A percentile compares a stretch with the other conserved stretches of the same genome.
These are phyloP conservation scores for Phytophthora agathidicida DNA, from an alignment of 352 stramenopile species.

Conservation along the genomic window DNA sequence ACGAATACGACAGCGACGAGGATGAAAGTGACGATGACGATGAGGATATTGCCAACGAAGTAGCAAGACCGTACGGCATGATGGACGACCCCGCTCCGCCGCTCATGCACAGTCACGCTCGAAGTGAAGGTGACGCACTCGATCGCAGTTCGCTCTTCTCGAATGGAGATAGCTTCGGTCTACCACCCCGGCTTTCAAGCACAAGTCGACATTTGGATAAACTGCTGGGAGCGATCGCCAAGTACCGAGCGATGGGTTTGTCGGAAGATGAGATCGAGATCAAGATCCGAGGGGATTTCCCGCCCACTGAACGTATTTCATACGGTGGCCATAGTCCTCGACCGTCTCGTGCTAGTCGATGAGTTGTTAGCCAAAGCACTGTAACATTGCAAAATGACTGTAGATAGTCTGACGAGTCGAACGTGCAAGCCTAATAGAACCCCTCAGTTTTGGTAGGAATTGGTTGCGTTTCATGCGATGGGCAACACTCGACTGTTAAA, in stretches of 20 bases:
- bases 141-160: conserved; percentile 58
- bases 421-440: conserved; percentile 28
- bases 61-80: conserved; percentile 59
- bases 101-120: conserved; percentile 26
- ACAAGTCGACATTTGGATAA: conserved; percentile 66
- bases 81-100: conserved; percentile 38
- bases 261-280: conserved; percentile 72
- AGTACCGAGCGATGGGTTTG: conserved; percentile 60
- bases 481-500: no score
- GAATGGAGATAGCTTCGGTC: conserved; percentile 56
- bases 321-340: conserved; percentile 14
- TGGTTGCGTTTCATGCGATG: not conserved
- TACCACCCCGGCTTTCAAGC: conserved; percentile 63
- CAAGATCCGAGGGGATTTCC: conserved; percentile 71
- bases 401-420: conserved; percentile 31
- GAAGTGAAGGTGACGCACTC: conserved; percentile 31
- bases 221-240: conserved; percentile 65
- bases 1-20: conserved; percentile 51
- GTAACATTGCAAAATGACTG: conserved; percentile 37
- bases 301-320: conserved; percentile 50
- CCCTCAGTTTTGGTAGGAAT: conserved; percentile 23
- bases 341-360: conserved; percentile 28
- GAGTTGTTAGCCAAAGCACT: conserved; percentile 11
- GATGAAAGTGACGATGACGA: conserved; percentile 57
- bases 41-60: conserved; percentile 77